Evolutionary conservation across 164 flowering plant genomes (phyloP), one percentile per base, ranked within the genome.

Genomic region (Hamamelis virginiana): DNA sequence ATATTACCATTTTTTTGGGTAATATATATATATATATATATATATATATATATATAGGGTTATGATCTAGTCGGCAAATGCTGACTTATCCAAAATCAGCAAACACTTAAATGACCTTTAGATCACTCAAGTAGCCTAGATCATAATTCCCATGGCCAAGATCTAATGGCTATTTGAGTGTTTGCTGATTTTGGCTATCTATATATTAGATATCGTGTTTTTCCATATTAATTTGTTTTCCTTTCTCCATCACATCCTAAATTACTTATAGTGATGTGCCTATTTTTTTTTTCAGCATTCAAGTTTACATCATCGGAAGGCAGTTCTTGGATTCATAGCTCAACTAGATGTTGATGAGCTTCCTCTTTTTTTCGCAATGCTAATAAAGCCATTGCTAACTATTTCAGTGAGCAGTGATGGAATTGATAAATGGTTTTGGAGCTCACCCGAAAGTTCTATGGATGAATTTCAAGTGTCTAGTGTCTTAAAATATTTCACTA

Each of bases 251-350:
- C 26, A 22, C 23, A 41, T 48, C 22, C 9, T 4, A 59, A 18
- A 22, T 25, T 1, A 18, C 51, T 11, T 55, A 22, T 21, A 45
- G 14, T 52, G 5, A 11, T 67, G 18, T 51, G 2, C 18, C 23
- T n/a, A 33, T 33, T 44, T 59, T 61, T 67, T 47, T 60, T 64
- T 69, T 47, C 90, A 94, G 98, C 82, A 87, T 70, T 75, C 91
- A 48, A 87, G 97, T 72, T 71, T 88, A 41, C 73, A 72, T 65
- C 88, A 78, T 64, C 89, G 98, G 59, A 93, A 81, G 77, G 95
- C 99, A 56, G 80, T 96, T 67, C 91, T 96, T 45, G 81, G 86
- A 55, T 96, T 90, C 81, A 75, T 96, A 75, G 85, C 90, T 47
- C 85, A 91, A 69, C 84, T 93, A 62, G 92, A 86, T 66, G 77